Evolutionary conservation across 352 stramenopile species (phyloP).

Genomic region (Globisporangium rhizosaccharum): DNA sequence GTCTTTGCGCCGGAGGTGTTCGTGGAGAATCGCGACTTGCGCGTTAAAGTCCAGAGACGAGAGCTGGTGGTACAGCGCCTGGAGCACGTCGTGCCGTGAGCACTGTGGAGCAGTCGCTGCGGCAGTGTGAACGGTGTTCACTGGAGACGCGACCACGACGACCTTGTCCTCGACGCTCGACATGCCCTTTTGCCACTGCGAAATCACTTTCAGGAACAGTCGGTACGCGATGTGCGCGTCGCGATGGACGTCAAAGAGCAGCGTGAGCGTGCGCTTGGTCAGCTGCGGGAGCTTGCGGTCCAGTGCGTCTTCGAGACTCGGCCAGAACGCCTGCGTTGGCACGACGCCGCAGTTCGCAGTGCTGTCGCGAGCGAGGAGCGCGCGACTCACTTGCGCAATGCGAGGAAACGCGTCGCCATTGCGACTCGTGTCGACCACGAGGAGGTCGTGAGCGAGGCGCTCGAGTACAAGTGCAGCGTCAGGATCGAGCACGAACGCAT

Average conservation of each 20-base stretch:
- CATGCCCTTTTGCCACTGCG: constrained; percentile 30
- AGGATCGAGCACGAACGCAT: constrained; percentile 69
- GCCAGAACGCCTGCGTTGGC: constrained; percentile 20
- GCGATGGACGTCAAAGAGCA: constrained; percentile 70
- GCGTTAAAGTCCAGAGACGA: constrained; percentile 64
- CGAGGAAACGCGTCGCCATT: constrained; percentile 22
- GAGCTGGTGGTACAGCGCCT: constrained; percentile 55
- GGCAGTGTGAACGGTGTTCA: background rate
- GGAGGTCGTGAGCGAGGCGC: constrained; percentile 29
- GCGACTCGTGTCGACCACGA: constrained; percentile 12
- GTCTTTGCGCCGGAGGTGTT: constrained; percentile 43
- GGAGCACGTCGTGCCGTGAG: constrained; percentile 28
- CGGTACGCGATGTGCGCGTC: constrained; percentile 58
- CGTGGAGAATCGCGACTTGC: constrained; percentile 58
- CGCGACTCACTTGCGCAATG: constrained; percentile 43
- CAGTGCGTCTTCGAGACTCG: constrained; percentile 28
- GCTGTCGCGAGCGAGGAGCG: constrained; percentile 34
- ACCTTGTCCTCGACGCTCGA: too few species aligned
- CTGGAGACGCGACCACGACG: background rate
- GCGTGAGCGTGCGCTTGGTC: constrained; percentile 37
- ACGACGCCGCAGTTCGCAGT: constrained; percentile 22
- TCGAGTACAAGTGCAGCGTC: constrained; percentile 27
- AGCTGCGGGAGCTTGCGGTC: constrained; percentile 17
- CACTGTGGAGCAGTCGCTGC: constrained; percentile 1
- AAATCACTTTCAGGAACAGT: constrained; percentile 70